These are phyloP conservation scores for Vitellaria paradoxa DNA, from an alignment of 179 eudicot genomes.

Conservation along the genomic window DNA sequence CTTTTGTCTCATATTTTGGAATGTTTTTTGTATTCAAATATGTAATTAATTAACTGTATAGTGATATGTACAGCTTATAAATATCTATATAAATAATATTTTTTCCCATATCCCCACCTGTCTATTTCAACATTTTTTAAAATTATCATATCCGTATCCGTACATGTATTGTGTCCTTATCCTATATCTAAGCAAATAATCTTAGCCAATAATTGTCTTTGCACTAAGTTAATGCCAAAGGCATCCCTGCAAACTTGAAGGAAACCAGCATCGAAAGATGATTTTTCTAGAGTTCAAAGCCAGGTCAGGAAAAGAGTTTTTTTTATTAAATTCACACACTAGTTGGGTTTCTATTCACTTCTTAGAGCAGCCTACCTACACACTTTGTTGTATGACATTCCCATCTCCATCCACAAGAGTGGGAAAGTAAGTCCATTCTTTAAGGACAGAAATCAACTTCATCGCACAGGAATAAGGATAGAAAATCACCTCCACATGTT, in stretches of 20 bases:
- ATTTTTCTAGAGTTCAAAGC: not conserved
- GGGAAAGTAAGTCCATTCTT: too few species aligned
- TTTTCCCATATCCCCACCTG: too few species aligned
- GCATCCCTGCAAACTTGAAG: not conserved
- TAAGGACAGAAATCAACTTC: not conserved
- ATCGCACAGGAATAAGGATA: not conserved
- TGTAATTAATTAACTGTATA: too few species aligned
- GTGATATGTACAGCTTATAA: too few species aligned
- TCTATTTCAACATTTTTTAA: too few species aligned
- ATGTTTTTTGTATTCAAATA: too few species aligned
- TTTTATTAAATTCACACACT: not conserved
- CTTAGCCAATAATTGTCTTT: too few species aligned
- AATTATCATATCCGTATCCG: too few species aligned
- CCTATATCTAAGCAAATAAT: too few species aligned
- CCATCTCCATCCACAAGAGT: not conserved
- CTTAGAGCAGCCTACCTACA: not conserved
- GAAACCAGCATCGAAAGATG: not conserved
- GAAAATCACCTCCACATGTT: constrained; percentile 69
- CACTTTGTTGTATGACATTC: not conserved
- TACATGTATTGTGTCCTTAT: too few species aligned
- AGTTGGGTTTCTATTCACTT: not conserved
- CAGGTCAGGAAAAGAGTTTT: not conserved
- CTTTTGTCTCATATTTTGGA: too few species aligned
- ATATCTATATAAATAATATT: too few species aligned
- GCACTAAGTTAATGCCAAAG: not conserved